Evolutionary conservation across 768 basidiomycete genomes (phyloP).

Genomic region (Nidularia sp.): DNA sequence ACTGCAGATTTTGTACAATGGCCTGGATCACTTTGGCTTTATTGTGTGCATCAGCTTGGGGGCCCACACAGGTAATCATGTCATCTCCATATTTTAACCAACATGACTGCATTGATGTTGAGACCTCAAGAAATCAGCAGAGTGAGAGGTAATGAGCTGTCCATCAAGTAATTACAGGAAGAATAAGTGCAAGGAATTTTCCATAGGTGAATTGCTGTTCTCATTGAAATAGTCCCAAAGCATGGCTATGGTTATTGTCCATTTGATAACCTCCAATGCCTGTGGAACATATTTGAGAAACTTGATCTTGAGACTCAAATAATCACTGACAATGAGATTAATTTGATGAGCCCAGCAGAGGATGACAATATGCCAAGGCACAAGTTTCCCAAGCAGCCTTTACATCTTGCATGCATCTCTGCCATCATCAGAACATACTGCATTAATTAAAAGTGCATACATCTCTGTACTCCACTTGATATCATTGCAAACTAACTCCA

Average conservation of each 20-base stretch:
- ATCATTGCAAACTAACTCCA: slow-evolving; percentile 14
- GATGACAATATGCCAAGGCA: slow-evolving; percentile 7
- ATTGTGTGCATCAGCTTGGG: no score
- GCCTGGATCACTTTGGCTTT: background rate
- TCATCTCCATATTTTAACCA: background rate
- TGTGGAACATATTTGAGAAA: slow-evolving; percentile 13
- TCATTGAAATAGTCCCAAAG: slow-evolving; percentile 17
- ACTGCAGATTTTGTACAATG: background rate
- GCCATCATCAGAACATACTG: slow-evolving; percentile 14
- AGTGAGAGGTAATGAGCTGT: slow-evolving; percentile 22
- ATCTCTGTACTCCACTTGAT: slow-evolving; percentile 8
- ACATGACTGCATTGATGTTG: background rate
- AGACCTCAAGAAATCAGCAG: background rate
- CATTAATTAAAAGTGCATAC: slow-evolving; percentile 8
- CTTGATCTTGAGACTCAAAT: slow-evolving; percentile 10
- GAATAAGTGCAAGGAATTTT: slow-evolving; percentile 17
- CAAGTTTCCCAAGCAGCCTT: slow-evolving; percentile 5
- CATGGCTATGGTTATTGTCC: slow-evolving; percentile 28
- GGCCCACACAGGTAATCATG: background rate
- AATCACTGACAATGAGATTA: slow-evolving; percentile 31
- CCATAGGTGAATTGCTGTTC: slow-evolving; percentile 13
- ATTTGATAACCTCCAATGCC: slow-evolving; percentile 17
- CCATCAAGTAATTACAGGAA: slow-evolving; percentile 29
- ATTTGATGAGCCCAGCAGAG: slow-evolving; percentile 22
- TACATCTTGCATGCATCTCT: slow-evolving; percentile 13